Evolutionary conservation across 257 asterid genomes (phyloP), one percentile per base, ranked within the genome.

Genomic region (Oldenlandia corymbosa): DNA sequence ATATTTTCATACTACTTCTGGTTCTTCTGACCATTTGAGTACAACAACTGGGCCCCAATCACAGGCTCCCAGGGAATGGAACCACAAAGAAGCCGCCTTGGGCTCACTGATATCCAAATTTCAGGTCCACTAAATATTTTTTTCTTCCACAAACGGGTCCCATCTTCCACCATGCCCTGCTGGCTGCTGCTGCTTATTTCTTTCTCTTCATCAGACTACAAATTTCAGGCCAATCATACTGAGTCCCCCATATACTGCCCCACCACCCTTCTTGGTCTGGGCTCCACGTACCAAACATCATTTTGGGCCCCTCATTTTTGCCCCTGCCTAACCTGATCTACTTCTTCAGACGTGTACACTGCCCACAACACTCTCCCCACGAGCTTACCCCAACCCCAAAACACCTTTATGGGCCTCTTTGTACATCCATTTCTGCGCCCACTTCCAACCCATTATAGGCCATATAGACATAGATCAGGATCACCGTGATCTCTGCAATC

Each of bases 271-370:
- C 9, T 34, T 34, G 9, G 39, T 42, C 50, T 45, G 50, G 28
- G 62, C 28, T 41, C 60, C 62, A 57, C 28, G 1, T 32, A 32
- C 62, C 43, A 31, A 55, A 17, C 43, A 17, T 24, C 5, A 3
- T 9, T 9, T 7, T 24, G 7, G 18, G 47, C 18, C 18, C 17
- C 47, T 3, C 47, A 4, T 11, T 13, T 0, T 18, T 5, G 21
- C 1, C 21, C 50, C 56, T 47, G 45, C 68, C 68, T 12, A 32
- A 49, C 48, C 30, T 64, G 24, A 20, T 49, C 68, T n/a, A n/a
- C n/a, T 23, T 52, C 72, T 36, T 17, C 77, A 27, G 64, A 71
- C 77, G 72, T 71, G 74, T 73, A 39, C 48, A 16, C 10, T 37
- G 10, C 46, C 16, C 49, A 18, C 20, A 66, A 58, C n/a, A n/a